Percentiles rank a stretch among this genome's conserved stretches.
phyloP scores from a whole-genome alignment of 495 filamentous ascomycete species.

The Trichoderma erinaceum region DNA sequence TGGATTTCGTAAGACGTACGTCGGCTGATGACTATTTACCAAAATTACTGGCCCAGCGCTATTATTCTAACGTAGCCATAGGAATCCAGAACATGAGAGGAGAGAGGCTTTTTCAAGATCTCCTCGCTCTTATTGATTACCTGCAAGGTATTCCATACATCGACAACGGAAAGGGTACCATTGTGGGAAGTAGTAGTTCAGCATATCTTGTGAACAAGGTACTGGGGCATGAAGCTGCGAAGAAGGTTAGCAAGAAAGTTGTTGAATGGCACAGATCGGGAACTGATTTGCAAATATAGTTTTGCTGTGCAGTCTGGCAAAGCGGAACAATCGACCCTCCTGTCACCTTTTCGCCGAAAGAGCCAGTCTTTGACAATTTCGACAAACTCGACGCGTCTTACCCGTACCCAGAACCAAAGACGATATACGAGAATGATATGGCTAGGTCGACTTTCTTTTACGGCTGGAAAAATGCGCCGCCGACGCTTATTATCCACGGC shows the following conservation, averaged over 20 bases:
- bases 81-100: constrained; percentile 21
- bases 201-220: constrained; percentile 30
- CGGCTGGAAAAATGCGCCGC: constrained; percentile 51
- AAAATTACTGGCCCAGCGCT: background rate
- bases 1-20: constrained; percentile 23
- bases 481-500: constrained; percentile 37
- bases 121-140: constrained; percentile 27
- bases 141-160: constrained; percentile 23
- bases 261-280: too few relatives aligned
- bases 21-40: background rate
- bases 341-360: constrained; percentile 14
- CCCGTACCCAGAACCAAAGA: background rate
- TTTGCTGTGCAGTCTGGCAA: constrained; percentile 26
- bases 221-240: constrained; percentile 23
- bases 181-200: constrained; percentile 23
- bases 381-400: constrained; percentile 15
- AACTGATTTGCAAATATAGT: constrained; percentile 16
- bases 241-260: background rate
- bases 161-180: constrained; percentile 25
- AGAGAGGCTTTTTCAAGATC: constrained; percentile 25
- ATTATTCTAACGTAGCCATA: constrained; percentile 8
- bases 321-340: constrained; percentile 22
- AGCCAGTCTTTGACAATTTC: background rate
- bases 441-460: constrained; percentile 25
- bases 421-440: background rate